Base-by-base conservation (phyloP, 192 early-diverging fungal species). In the Geosiphon pyriformis region DNA sequence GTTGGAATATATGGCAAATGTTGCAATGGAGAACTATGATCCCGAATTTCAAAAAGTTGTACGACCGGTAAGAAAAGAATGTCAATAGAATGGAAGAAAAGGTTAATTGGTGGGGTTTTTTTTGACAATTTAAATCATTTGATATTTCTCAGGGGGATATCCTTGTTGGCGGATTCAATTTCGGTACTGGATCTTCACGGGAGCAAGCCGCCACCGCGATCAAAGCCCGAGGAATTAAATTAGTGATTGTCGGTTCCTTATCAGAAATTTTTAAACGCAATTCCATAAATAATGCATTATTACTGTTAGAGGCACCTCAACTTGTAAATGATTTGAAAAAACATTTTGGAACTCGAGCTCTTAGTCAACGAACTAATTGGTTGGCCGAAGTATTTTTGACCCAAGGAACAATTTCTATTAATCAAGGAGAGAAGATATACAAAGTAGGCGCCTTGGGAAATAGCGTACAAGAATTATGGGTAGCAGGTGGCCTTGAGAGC, bases 21-120 rank as follows among this genome's bases (percentile, higher is more conserved):
- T 99, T 0, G 96, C 91, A 49, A 99, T 99, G 96, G 93, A 96
- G 74, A 99, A 99, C 74, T 99, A 99, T 74, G 96, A 99, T 74
- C 86, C 90, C 29, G 74, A 83, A 12, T 99, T 99, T 72, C 82
- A 87, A 22, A 75, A 76, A 31, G 66, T 85, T 50, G 84, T 92
- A 27, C 67, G 82, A 52, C 52, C 80, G 62, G 84, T 88, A 64
- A n/a, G n/a, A n/a, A n/a, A n/a, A n/a, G n/a, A n/a, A n/a, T n/a
- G n/a, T n/a, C n/a, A n/a, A n/a, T n/a, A n/a, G n/a, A n/a, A n/a
- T n/a, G n/a, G n/a, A n/a, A n/a, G n/a, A n/a, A n/a, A n/a, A n/a
- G n/a, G n/a, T n/a, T n/a, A n/a, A n/a, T n/a, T n/a, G n/a, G n/a
- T n/a, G n/a, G n/a, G n/a, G n/a, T n/a, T n/a, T n/a, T n/a, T n/a